Evolutionary conservation across 176 grass and related monocot species (phyloP), one percentile per base, ranked within the genome.

Genomic region (Phoenix roebelenii): DNA sequence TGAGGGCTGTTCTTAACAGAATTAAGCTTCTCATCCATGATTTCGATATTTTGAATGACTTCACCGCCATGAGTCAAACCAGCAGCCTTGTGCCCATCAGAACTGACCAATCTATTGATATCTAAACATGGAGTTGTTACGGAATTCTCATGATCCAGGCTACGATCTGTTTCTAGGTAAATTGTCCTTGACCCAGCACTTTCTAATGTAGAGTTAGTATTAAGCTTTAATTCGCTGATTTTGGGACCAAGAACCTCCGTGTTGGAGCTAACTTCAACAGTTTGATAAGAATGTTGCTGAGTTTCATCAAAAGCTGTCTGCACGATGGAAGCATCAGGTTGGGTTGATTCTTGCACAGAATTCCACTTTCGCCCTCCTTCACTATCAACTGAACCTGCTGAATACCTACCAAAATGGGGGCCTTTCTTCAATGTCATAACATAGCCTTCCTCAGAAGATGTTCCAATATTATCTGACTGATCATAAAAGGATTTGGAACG

Each of bases 381-480:
- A 53, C 63, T 66, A 26, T 98, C 93, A 78, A 89, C 66, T 35
- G 87, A 87, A 73, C 70, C 83, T 57, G 83, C 67, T 49, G 87
- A 98, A 87, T 83, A 92, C 54, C 84, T 79, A 58, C 79, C 87
- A 75, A 91, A 83, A 30, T 75, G 81, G 77, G 88, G 80, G 57
- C 51, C 71, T 58, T 98, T 92, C 77, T 83, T 98, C 12, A 74
- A 78, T 76, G 76, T 75, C 4, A 76, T 53, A 67, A 72, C 25
- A 73, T 82, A 98, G 53, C 93, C 84, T 78, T 98, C 93, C 62
- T 98, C 93, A 0, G 81, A 88, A 77, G 81, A 88, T 66, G 76
- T 98, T 77, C 84, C 93, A 83, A 92, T 86, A 44, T 12, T 14
- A 83, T 98, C 93, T 48, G 72, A 55, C 44, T 97, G 86, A 52